A percentile compares a stretch with the other conserved stretches of the same genome.
Conservation (phyloP, 2,329 filamentous ascomycete species). For the Penicillium rolfsii region DNA sequence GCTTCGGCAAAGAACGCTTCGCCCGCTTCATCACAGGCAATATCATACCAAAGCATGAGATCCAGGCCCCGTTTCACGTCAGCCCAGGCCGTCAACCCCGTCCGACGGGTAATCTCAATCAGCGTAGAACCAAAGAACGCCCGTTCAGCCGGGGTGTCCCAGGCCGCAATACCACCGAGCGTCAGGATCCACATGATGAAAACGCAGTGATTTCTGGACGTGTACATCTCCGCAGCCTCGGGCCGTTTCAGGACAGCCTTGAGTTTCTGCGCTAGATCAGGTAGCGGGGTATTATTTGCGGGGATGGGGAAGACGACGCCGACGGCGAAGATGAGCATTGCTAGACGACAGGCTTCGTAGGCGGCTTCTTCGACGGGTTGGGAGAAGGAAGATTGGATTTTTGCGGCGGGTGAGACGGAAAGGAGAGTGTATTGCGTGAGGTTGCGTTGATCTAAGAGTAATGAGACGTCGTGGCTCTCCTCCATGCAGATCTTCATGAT, state of each 20-base stretch:
- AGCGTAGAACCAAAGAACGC: slow-evolving; percentile 40
- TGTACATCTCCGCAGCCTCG: slow-evolving; percentile 31
- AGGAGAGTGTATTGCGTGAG: slow-evolving; percentile 43
- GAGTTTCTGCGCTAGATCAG: slow-evolving; percentile 33
- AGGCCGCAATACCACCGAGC: slow-evolving; percentile 45
- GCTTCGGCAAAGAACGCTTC: slow-evolving; percentile 35
- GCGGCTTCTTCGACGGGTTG: slow-evolving; percentile 30
- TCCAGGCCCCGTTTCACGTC: slow-evolving; percentile 31
- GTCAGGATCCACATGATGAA: slow-evolving; percentile 42
- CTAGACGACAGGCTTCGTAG: slow-evolving; percentile 43
- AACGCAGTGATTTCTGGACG: slow-evolving; percentile 27
- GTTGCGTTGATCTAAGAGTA: slow-evolving; percentile 45
- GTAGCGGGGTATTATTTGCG: slow-evolving; percentile 41
- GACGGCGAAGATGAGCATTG: slow-evolving; percentile 42
- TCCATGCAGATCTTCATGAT: slow-evolving; percentile 32
- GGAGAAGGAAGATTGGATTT: slow-evolving; percentile 23
- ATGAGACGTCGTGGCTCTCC: slow-evolving; percentile 25
- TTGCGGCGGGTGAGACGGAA: slow-evolving; percentile 33
- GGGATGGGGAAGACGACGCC: slow-evolving; percentile 47
- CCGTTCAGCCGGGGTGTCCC: slow-evolving; percentile 32
- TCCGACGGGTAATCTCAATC: slow-evolving; percentile 23
- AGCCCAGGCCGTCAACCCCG: slow-evolving; percentile 31
- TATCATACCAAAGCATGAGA: slow-evolving; percentile 42
- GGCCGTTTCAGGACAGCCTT: slow-evolving; percentile 31
- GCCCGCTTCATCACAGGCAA: slow-evolving; percentile 39